Evolutionary conservation across 2,329 filamentous ascomycete genomes (phyloP), one percentile per base, ranked within the genome.

Genomic region (Colletotrichum eremochloae): DNA sequence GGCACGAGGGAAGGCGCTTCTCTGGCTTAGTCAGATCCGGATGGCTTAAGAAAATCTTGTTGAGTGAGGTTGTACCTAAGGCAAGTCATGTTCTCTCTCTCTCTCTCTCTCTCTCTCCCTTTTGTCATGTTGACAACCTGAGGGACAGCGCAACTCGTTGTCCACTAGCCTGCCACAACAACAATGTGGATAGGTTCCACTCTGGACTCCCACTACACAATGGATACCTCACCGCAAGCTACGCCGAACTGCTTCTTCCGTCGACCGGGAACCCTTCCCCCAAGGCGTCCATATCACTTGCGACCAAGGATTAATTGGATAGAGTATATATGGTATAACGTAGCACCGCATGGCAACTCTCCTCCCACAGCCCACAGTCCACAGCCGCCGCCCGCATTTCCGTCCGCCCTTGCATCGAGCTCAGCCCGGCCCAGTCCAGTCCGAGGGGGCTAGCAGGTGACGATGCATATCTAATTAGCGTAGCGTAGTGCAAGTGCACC

Each of bases 281-380:
- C 15, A 5, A 71, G 40, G 40, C 29, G 56, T 42, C 56, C 29
- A 50, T 33, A 48, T 64, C n/a, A 36, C 38, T 38, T 33, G 14
- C 48, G 15, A 29, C 9, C 14, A 24, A 18, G 20, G 24, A 38
- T 40, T 56, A 48, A 48, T 57, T 63, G 36, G 50, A 57, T 33
- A 36, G 31, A 50, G 48, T n/a, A 57, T 61, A 33, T 29, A 9
- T 15, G 55, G 33, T 38, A 57, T 20, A 48, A 68, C 52, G 69
- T 71, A 58, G 65, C 58, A 71, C 69, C 36, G 65, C 69, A 71
- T 44, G 58, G 40, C 52, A 62, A 42, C 24, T 60, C 31, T 50
- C 36, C 31, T 68, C 33, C 58, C 38, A 44, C 33, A 53, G 58
- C 65, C 68, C 18, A 31, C 33, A 53, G 58, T 58, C 68, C 18